Base-by-base conservation (phyloP, 176 grass and related monocot genomes). In the Dactylis glomerata region DNA sequence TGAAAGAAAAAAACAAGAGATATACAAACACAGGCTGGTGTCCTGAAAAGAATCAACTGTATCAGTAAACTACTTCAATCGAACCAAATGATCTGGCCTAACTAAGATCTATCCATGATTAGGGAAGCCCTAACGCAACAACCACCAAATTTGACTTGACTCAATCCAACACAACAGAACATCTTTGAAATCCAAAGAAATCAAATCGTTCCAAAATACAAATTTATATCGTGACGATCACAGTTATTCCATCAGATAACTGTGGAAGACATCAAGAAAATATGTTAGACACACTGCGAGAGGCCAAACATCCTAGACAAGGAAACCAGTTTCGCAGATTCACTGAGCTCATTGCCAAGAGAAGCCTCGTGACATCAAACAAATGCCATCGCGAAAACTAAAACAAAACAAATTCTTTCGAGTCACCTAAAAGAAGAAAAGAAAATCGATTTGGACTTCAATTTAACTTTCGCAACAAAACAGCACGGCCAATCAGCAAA, bases 371-470 rank as follows among this genome's bases (percentile, higher is more conserved):
- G 5, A 33, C 22, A 75, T 22, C 23, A 6, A 77, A 54, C 57
- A 52, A 76, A 83, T 11, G 23, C 6, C 34, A 65, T 5, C 28
- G 41, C 73, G 15, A 55, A 51, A 82, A 44, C 38, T 38, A 75
- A 41, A 81, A 30, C 31, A 62, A 62, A 57, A 89, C 13, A 24
- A 50, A 10, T 26, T 3, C 12, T 3, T 52, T 44, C 33, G 55
- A 52, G 19, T 61, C 70, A 69, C 76, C 70, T 26, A 23, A 75
- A 71, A 24, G 12, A 45, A 5, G 5, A 13, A 20, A 76, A 12
- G n/a, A 68, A 89, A 81, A 69, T 81, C 16, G 66, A 63, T 47
- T 32, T 73, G 40, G 38, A 59, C 84, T 68, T 50, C 56, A 83
- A 46, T 28, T 20, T 56, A 74, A 68, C 38, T 79, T 87, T 83